Conservation (phyloP, 2,329 filamentous ascomycete species). For the Zymoseptoria crescenta region DNA sequence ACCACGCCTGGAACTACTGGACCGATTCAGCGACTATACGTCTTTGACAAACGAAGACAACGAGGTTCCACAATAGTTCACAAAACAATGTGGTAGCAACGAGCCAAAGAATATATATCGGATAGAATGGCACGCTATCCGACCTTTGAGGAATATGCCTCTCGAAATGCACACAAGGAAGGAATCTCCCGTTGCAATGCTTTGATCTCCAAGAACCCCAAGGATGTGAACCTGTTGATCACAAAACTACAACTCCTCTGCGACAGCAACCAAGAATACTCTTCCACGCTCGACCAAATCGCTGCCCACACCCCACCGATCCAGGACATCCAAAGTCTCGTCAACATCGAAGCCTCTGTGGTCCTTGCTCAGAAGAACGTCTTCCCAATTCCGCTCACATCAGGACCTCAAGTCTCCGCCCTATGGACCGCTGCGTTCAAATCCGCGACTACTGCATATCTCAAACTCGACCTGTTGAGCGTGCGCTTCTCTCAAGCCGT, state of each 20-base stretch:
- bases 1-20: too few relatives aligned
- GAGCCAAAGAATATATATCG: not conserved
- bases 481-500: slow-evolving; percentile 26
- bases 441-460: slow-evolving; percentile 11
- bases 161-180: slow-evolving; percentile 22
- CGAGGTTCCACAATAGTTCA: not conserved
- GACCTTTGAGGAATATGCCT: slow-evolving; percentile 27
- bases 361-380: slow-evolving; percentile 17
- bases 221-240: slow-evolving; percentile 23
- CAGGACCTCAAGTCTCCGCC: slow-evolving; percentile 25
- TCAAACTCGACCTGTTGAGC: slow-evolving; percentile 22
- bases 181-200: slow-evolving; percentile 29
- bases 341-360: slow-evolving; percentile 24
- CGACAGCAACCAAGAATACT: slow-evolving; percentile 14
- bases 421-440: slow-evolving; percentile 28
- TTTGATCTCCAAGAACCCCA: slow-evolving; percentile 23
- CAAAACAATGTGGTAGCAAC: not conserved
- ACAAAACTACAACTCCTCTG: slow-evolving; percentile 27
- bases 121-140: slow-evolving; percentile 27
- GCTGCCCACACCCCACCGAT: slow-evolving; percentile 18
- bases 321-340: slow-evolving; percentile 21
- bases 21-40: not conserved
- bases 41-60: not conserved
- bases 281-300: slow-evolving; percentile 20
- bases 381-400: slow-evolving; percentile 20